These are phyloP conservation scores for Herpotrichia juniperi DNA, from an alignment of 2,329 filamentous ascomycete species.

Conservation along the genomic window DNA sequence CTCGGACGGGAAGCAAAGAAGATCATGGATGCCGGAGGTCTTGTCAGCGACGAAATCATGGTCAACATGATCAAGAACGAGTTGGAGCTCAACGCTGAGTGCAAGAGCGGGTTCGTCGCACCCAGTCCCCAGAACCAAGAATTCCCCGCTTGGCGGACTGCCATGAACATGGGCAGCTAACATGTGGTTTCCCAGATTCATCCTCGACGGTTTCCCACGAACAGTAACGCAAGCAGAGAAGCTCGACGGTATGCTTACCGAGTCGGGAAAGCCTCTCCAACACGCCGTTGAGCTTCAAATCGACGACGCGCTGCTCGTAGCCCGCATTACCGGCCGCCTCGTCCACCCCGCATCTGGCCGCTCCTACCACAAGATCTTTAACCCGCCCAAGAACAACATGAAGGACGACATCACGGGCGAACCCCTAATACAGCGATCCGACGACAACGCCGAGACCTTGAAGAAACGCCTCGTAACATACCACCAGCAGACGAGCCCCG, in stretches of 20 bases:
- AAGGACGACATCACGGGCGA: slow-evolving; percentile 97
- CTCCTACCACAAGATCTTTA: slow-evolving; percentile 98
- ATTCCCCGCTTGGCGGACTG: not conserved
- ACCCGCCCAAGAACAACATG: slow-evolving; percentile 93
- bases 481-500: slow-evolving; percentile 90
- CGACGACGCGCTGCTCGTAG: slow-evolving; percentile 89
- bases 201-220: slow-evolving; percentile 97
- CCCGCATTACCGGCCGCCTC: slow-evolving; percentile 94
- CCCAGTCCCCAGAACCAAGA: slow-evolving; percentile 19
- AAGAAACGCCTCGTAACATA: slow-evolving; percentile 95
- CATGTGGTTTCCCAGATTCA: slow-evolving; percentile 71
- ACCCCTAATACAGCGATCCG: slow-evolving; percentile 92
- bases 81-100: slow-evolving; percentile 91
- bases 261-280: slow-evolving; percentile 82
- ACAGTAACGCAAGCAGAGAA: slow-evolving; percentile 95
- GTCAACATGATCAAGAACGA: slow-evolving; percentile 99
- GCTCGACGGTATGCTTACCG: slow-evolving; percentile 87
- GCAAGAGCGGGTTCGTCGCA: slow-evolving; percentile 81
- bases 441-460: slow-evolving; percentile 95
- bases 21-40: slow-evolving; percentile 98
- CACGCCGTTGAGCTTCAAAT: slow-evolving; percentile 97
- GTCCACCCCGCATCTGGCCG: slow-evolving; percentile 95
- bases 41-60: slow-evolving; percentile 99
- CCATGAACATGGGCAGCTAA: slow-evolving; percentile 1
- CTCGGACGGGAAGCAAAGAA: slow-evolving; percentile 98